phyloP scores from a whole-genome alignment of 345 rosid species.

The Fremontodendron californicum region DNA sequence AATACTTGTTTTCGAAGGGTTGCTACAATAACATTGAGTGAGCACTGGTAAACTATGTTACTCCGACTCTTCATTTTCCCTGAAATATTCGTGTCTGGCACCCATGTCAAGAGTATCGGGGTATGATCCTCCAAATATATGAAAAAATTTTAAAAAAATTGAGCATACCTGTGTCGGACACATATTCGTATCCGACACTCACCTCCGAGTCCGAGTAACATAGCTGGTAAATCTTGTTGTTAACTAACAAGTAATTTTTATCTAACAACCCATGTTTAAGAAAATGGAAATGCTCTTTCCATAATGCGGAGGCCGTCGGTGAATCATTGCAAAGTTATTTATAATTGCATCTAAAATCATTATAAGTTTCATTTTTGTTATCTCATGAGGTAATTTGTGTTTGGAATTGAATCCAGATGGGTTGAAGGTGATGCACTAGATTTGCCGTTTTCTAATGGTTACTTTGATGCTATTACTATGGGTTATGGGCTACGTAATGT shows the following conservation, averaged over 20 bases:
- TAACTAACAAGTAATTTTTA: neutral
- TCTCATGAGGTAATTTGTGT: neutral
- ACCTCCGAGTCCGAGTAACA: too few relatives aligned
- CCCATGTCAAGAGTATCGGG: too few relatives aligned
- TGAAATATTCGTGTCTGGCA: too few relatives aligned
- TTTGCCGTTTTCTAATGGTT: constrained; percentile 64
- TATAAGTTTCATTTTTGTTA: neutral
- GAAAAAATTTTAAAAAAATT: too few relatives aligned
- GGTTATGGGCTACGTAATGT: constrained; percentile 85
- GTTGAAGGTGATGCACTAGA: constrained; percentile 75
- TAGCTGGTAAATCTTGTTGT: constrained; percentile 37
- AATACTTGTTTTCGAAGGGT: constrained; percentile 37
- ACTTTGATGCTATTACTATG: constrained; percentile 79
- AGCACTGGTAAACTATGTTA: too few relatives aligned
- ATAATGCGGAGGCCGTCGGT: neutral
- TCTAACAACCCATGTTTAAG: neutral
- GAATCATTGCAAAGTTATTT: neutral
- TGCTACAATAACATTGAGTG: constrained; percentile 84
- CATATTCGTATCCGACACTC: too few relatives aligned
- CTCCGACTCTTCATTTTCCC: too few relatives aligned
- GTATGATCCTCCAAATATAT: too few relatives aligned
- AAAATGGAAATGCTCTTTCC: neutral
- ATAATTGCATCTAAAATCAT: neutral
- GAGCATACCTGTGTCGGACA: too few relatives aligned
- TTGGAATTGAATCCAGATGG: constrained; percentile 46